A percentile compares a stretch with the other conserved stretches of the same genome.
phyloP scores from a whole-genome alignment of 2,329 filamentous ascomycete species.

The Tolypocladium album region DNA sequence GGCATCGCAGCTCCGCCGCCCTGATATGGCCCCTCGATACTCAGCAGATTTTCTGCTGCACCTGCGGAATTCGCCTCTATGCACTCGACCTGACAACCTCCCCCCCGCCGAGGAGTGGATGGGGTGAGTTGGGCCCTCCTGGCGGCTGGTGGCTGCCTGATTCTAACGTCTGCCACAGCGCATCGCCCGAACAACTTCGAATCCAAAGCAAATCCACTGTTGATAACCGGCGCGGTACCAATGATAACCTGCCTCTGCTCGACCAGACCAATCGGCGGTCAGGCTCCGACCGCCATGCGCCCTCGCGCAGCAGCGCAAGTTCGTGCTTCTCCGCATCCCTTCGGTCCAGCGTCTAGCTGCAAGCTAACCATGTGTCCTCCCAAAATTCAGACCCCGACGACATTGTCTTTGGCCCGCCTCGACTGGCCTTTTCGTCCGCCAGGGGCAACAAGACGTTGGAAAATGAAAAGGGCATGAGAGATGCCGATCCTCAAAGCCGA shows the following conservation, averaged over 20 bases:
- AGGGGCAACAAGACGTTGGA: constrained; percentile 45
- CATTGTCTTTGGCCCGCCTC: constrained; percentile 75
- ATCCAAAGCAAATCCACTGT: constrained; percentile 30
- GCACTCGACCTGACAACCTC: constrained; percentile 65
- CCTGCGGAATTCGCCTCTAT: constrained; percentile 73
- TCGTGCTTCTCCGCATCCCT: constrained; percentile 16
- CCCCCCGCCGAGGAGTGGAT: constrained; percentile 92
- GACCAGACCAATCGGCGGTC: constrained; percentile 42
- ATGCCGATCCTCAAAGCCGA: constrained; percentile 43
- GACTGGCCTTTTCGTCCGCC: constrained; percentile 70
- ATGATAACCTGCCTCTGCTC: constrained; percentile 25
- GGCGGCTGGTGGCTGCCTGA: background rate
- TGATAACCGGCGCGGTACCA: constrained; percentile 33
- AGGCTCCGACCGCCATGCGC: constrained; percentile 36
- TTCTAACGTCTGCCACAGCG: constrained; percentile 18
- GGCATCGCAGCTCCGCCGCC: constrained; percentile 21
- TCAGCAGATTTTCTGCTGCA: constrained; percentile 63
- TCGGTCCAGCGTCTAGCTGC: background rate
- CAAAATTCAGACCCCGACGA: constrained; percentile 55
- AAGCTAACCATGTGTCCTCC: constrained; percentile 6
- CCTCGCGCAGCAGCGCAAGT: constrained; percentile 48
- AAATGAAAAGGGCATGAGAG: constrained; percentile 41
- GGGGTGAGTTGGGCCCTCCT: constrained; percentile 50
- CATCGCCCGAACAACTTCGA: constrained; percentile 33
- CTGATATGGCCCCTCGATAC: constrained; percentile 54